Percentiles rank a stretch among this genome's conserved stretches.
phyloP scores from a whole-genome alignment of 495 filamentous ascomycete genomes.

The Letharia columbiana region DNA sequence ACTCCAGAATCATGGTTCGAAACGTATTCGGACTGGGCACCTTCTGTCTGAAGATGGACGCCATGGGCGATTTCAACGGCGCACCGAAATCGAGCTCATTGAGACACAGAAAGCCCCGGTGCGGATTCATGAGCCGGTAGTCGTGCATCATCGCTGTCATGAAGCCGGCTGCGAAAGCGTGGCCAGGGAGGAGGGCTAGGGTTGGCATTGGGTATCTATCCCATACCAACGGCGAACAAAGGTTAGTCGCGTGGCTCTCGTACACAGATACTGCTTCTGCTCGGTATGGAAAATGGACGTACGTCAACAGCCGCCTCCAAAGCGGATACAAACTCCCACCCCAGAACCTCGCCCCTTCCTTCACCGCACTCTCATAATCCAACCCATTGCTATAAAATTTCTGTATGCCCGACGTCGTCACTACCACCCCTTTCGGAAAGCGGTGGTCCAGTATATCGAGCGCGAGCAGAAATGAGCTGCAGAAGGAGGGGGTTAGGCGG shows the following conservation, averaged over 20 bases:
- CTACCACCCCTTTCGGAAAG: constrained; percentile 57
- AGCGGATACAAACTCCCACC: constrained; percentile 49
- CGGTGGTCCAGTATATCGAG: constrained; percentile 64
- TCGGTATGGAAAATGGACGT: constrained; percentile 16
- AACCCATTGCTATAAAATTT: constrained; percentile 83
- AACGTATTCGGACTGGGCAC: constrained; percentile 44
- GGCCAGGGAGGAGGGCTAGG: constrained; percentile 66
- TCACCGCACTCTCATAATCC: constrained; percentile 50
- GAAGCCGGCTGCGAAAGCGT: constrained; percentile 69
- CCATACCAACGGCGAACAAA: no score
- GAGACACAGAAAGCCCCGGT: constrained; percentile 60
- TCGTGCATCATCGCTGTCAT: constrained; percentile 82
- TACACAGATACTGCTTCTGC: not conserved
- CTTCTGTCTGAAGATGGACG: constrained; percentile 64
- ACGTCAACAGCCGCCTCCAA: constrained; percentile 54
- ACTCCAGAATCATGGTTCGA: constrained; percentile 59
- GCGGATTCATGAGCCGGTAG: constrained; percentile 64
- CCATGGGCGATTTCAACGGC: constrained; percentile 62
- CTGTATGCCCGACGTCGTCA: constrained; percentile 62
- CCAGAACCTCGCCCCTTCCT: constrained; percentile 42
- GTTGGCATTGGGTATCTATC: constrained; percentile 74
- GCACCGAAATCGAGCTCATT: constrained; percentile 75
- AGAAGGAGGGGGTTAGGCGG: constrained; percentile 59
- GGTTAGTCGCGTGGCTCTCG: no score
- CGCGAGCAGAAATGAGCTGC: constrained; percentile 54